Evolutionary conservation across 805 yeast species (phyloP), one percentile per base, ranked within the genome.

Genomic region (Wickerhamomyces rabaulensis): DNA sequence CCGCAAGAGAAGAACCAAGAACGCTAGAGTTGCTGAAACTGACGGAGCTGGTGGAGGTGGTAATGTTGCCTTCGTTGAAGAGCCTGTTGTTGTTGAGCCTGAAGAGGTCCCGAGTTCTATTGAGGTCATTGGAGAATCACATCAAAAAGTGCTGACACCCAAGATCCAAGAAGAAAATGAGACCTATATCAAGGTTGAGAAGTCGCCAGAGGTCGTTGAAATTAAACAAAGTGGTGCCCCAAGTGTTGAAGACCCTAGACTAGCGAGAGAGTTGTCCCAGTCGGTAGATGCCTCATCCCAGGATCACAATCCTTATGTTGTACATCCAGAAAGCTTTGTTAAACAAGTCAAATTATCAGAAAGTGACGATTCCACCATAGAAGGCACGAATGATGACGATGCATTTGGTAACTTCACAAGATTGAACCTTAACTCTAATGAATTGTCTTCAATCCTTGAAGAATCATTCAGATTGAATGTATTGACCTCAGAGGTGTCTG

Each of bases 401-500:
- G n/a, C 10, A 12, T 27, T 13, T 27, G 31, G 31, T 27, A 27
- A 27, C 31, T 27, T 27, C 7, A 27, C 31, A 4, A 13, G 13
- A 7, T 15, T 19, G 15, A 23, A 22, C 17, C 25, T 17, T 7
- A 27, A 27, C 31, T 27, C n/a, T 13, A 27, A 27, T 13, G 45
- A 40, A 21, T 12, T 38, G 2, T 36, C 43, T 16, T 39, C 50
- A 6, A 21, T 17, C 8, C 15, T 49, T 19, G 42, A 36, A 16
- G 47, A 46, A 10, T 38, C 50, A 19, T 41, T 44, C 9, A 41
- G 17, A 25, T 41, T 49, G 10, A 31, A 47, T 25, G 40, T 47
- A 4, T 13, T 27, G 31, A 27, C 31, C 31, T 27, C 31, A 8
- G 31, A 27, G 10, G 31, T 13, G 3, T 27, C 31, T 27, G 31